phyloP scores from a whole-genome alignment of 2,329 filamentous ascomycete genomes.

The Arthrobotrys pseudoclavata region DNA sequence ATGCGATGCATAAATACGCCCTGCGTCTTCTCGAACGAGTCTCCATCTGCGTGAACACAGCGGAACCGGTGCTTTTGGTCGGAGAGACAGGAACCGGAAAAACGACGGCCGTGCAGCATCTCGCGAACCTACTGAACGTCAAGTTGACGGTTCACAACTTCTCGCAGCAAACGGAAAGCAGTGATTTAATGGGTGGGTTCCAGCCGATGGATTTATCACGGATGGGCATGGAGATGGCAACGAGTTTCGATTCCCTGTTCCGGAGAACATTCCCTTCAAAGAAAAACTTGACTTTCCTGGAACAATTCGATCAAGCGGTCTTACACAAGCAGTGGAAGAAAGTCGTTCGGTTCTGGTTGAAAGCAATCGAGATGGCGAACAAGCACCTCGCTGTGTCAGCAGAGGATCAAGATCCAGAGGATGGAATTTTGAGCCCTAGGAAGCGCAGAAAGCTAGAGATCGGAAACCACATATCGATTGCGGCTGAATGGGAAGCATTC shows the following conservation, averaged over 20 bases:
- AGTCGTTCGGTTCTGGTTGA: constrained; percentile 86
- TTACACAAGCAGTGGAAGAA: constrained; percentile 88
- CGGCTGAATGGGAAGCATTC: constrained; percentile 85
- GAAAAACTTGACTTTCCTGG: constrained; percentile 88
- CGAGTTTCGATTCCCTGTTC: constrained; percentile 93
- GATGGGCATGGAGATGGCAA: constrained; percentile 84
- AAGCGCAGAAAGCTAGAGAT: constrained; percentile 75
- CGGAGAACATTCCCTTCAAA: constrained; percentile 86
- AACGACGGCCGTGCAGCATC: constrained; percentile 93
- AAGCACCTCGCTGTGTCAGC: constrained; percentile 74
- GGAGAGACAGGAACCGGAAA: constrained; percentile 99
- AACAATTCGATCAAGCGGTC: constrained; percentile 82
- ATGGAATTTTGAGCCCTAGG: constrained; percentile 72
- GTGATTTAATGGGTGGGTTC: constrained; percentile 95
- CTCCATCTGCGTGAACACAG: constrained; percentile 81
- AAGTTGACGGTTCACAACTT: constrained; percentile 94
- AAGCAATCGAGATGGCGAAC: constrained; percentile 89
- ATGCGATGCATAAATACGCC: constrained; percentile 89
- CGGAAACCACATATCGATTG: constrained; percentile 71
- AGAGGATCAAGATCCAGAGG: constrained; percentile 67
- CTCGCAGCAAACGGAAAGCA: constrained; percentile 96
- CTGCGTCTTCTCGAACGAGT: constrained; percentile 89
- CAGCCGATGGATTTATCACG: constrained; percentile 85
- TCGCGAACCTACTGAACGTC: constrained; percentile 85
- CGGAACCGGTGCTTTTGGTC: constrained; percentile 94